phyloP scores from a whole-genome alignment of 2,329 filamentous ascomycete genomes.

The Pseudogymnoascus sp. region DNA sequence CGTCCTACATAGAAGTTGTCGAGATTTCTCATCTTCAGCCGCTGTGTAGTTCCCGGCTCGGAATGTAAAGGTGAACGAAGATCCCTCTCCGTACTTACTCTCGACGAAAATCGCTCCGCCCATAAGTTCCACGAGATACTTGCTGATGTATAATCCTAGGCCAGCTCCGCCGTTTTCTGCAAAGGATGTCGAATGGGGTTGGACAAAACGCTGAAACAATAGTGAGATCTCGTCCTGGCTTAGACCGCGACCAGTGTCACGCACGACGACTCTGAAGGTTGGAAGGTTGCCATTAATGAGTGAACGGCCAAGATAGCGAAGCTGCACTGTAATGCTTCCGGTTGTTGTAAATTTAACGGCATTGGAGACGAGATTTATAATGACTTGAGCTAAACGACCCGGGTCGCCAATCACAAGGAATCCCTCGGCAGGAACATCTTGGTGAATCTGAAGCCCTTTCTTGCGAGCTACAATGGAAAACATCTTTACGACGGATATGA shows the following conservation, averaged over 20 bases:
- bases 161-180: conserved; percentile 73
- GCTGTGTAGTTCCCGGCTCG: conserved; percentile 37
- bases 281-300: conserved; percentile 37
- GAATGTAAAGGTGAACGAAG: conserved; percentile 68
- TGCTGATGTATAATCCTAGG: conserved; percentile 69
- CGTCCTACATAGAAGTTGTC: no score
- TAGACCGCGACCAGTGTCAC: conserved; percentile 68
- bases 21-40: conserved; percentile 20
- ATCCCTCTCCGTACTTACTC: conserved; percentile 59
- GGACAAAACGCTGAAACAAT: conserved; percentile 70
- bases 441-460: conserved; percentile 20
- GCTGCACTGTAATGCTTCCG: conserved; percentile 41
- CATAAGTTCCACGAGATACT: conserved; percentile 70
- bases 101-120: conserved; percentile 70
- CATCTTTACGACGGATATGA: conserved; percentile 18
- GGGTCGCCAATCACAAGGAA: conserved; percentile 45
- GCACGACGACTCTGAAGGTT: conserved; percentile 63
- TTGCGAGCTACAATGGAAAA: conserved; percentile 15
- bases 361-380: conserved; percentile 74
- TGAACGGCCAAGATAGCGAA: conserved; percentile 7
- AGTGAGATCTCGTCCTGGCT: conserved; percentile 62
- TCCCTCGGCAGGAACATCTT: conserved; percentile 20
- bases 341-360: conserved; percentile 72
- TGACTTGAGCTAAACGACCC: conserved; percentile 64
- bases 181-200: conserved; percentile 66